Percentiles rank a stretch among this genome's conserved stretches.
These are phyloP conservation scores for Aureobasidium musti DNA, from an alignment of 2,329 filamentous ascomycete species.

Conservation along the genomic window DNA sequence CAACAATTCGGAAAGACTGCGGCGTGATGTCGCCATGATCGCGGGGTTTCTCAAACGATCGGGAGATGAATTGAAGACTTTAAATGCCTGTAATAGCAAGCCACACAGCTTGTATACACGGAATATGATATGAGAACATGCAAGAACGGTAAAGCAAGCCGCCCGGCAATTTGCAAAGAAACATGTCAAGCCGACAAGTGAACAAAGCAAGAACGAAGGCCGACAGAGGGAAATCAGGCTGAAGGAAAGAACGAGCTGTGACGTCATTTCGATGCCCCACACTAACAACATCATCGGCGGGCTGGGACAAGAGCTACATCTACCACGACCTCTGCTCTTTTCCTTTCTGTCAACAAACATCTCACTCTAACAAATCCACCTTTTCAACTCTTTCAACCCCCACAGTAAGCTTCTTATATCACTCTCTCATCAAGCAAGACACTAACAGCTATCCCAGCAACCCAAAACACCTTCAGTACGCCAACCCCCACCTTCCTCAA, in stretches of 20 bases:
- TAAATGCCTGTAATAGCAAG: background rate
- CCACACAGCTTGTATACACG: background rate
- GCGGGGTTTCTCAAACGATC: background rate
- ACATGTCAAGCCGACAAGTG: background rate
- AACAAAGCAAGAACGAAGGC: slow-evolving; percentile 12
- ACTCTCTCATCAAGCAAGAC: background rate
- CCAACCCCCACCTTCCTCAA: slow-evolving; percentile 30
- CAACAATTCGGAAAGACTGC: slow-evolving; percentile 16
- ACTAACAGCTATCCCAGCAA: slow-evolving; percentile 11
- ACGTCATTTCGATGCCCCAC: slow-evolving; percentile 25
- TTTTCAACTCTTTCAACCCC: background rate
- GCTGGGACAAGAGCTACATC: slow-evolving; percentile 6
- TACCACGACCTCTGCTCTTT: slow-evolving; percentile 24
- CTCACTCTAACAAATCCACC: slow-evolving; percentile 2
- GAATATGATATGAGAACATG: background rate
- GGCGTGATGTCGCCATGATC: slow-evolving; percentile 20
- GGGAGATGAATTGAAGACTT: background rate
- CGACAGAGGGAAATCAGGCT: slow-evolving; percentile 17
- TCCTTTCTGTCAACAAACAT: slow-evolving; percentile 25
- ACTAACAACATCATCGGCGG: slow-evolving; percentile 26
- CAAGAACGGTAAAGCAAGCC: background rate
- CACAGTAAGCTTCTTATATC: slow-evolving; percentile 1
- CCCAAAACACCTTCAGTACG: slow-evolving; percentile 18
- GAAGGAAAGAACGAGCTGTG: slow-evolving; percentile 20
- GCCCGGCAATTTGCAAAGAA: slow-evolving; percentile 2